Conservation (phyloP, 164 flowering plant genomes). For the Saururus chinensis region DNA sequence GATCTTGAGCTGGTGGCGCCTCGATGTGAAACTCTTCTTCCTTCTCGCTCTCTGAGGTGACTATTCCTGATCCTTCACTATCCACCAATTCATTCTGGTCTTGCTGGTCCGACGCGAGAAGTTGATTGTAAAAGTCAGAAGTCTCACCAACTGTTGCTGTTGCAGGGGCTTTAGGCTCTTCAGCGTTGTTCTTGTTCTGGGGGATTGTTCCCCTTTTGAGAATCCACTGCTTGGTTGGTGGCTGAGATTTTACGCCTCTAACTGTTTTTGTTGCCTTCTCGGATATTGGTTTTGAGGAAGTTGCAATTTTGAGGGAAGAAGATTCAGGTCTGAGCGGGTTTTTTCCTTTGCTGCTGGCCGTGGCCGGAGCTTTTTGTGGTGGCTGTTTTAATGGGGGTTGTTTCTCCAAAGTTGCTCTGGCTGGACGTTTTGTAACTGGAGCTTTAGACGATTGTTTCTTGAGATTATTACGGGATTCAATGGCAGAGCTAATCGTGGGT, state of each 20-base stretch:
- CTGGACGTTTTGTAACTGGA: constrained; percentile 5
- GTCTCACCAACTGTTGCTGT: not conserved
- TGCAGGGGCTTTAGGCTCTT: constrained; percentile 3
- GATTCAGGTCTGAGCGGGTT: constrained; percentile 8
- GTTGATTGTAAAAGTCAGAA: constrained; percentile 1
- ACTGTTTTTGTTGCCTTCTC: constrained; percentile 11
- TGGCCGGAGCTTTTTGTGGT: constrained; percentile 9
- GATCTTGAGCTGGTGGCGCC: not conserved
- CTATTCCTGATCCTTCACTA: constrained; percentile 9
- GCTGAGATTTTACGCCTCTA: constrained; percentile 10
- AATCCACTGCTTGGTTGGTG: constrained; percentile 5
- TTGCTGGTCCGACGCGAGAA: not conserved
- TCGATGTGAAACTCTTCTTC: constrained; percentile 10
- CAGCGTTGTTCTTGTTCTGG: not conserved
- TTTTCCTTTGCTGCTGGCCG: constrained; percentile 13
- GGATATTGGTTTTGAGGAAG: constrained; percentile 9
- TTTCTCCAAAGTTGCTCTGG: constrained; percentile 32
- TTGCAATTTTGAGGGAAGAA: constrained; percentile 3
- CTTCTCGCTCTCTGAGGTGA: not conserved
- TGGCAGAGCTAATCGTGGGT: constrained; percentile 31
- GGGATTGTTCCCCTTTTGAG: constrained; percentile 9
- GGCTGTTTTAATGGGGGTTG: constrained; percentile 16
- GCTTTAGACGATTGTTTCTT: constrained; percentile 19
- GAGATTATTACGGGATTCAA: constrained; percentile 17
- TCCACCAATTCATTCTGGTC: constrained; percentile 11